Percentiles rank a stretch among this genome's conserved stretches.
Conservation (phyloP, 2,329 filamentous ascomycete genomes). For the Coleophoma eucalyptorum region DNA sequence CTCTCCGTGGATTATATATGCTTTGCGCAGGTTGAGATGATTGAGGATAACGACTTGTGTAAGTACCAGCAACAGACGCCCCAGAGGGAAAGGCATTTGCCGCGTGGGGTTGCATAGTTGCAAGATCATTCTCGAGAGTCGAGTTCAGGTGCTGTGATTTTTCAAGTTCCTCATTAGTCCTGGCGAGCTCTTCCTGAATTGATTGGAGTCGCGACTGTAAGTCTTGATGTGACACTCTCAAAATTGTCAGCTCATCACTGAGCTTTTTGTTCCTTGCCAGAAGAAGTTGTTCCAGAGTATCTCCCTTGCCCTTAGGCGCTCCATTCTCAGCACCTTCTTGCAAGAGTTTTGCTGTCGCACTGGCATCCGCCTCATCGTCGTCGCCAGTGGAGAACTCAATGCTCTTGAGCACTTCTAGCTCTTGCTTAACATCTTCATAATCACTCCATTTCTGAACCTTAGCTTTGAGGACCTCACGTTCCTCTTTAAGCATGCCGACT, state of each 20-base stretch:
- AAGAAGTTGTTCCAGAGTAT: constrained; percentile 86
- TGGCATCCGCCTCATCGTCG: constrained; percentile 60
- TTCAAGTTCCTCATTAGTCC: constrained; percentile 81
- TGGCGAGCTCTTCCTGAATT: constrained; percentile 79
- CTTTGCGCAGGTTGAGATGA: constrained; percentile 44
- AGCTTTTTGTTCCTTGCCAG: constrained; percentile 95
- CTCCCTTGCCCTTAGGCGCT: constrained; percentile 58
- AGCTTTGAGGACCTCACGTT: constrained; percentile 73
- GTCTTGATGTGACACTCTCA: constrained; percentile 92
- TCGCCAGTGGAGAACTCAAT: constrained; percentile 94
- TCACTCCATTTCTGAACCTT: constrained; percentile 89
- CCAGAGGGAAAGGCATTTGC: constrained; percentile 82
- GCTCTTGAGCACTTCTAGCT: constrained; percentile 93
- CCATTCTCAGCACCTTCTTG: constrained; percentile 39
- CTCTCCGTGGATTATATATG: constrained; percentile 50
- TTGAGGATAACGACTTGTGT: constrained; percentile 73
- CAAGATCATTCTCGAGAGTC: constrained; percentile 88
- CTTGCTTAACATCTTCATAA: constrained; percentile 94
- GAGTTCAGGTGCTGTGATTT: constrained; percentile 79
- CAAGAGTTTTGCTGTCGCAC: constrained; percentile 21
- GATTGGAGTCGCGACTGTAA: constrained; percentile 75
- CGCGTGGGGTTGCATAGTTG: constrained; percentile 80
- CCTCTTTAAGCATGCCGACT: constrained; percentile 67
- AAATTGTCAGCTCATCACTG: constrained; percentile 85
- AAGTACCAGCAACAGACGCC: constrained; percentile 90